Evolutionary conservation across 2,329 filamentous ascomycete genomes (phyloP), one percentile per base, ranked within the genome.

Genomic region (Pestalotiopsis fici): DNA sequence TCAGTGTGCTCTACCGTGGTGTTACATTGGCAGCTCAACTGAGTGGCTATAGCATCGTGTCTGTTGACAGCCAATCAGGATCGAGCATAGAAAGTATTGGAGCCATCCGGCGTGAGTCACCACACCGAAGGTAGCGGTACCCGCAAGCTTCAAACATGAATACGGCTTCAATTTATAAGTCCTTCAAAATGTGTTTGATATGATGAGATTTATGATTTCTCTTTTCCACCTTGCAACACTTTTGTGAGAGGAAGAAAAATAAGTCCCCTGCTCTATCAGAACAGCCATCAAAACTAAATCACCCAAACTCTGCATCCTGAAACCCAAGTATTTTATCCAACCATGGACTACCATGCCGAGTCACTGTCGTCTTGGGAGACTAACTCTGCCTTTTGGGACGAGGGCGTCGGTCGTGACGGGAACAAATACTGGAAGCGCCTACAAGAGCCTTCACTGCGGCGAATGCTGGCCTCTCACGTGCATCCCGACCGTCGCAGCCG

Each of bases 361-460:
- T 67, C 77, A 47, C 72, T 80, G 35, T 67, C 72, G 23, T 69
- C 71, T 7, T 86, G 84, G 84, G 75, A 82, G 15, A 71, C 67
- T 59, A 82, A 82, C 69, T 82, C 84, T 3, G 66, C 73, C 31
- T 75, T 74, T 67, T 86, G 83, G 83, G 81, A 86, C 72, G 69
- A 72, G 18, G 65, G 63, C 21, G 79, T 84, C 68, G 81, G 81
- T 21, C 69, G 71, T 7, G 66, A 76, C 13, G 82, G 82, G 67
- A 85, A 85, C 71, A 77, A 81, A 47, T 85, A 83, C 77, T 85
- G 81, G 78, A 74, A 73, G 6, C 69, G 73, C 3, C 79, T 85
- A 31, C 78, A 85, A 64, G 74, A 80, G 35, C 83, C 84, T 0
- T 75, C 73, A 2, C 77, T 86, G 1, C 63, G 74, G 15, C 76